Conservation (phyloP, 306 rosid genomes). For the Vicia sativa region DNA sequence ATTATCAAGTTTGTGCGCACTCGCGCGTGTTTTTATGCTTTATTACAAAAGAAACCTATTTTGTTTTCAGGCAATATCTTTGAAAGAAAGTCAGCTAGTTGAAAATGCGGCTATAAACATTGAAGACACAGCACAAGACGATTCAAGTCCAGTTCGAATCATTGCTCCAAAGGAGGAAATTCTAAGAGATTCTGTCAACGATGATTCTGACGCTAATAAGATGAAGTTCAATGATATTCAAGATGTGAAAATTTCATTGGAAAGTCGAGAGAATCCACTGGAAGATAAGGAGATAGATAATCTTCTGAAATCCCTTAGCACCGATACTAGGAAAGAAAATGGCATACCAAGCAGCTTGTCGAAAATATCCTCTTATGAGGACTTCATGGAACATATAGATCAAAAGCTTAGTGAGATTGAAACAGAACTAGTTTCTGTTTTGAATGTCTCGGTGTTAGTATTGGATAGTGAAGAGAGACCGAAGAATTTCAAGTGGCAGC, state of each 20-base stretch:
- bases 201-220: conserved; percentile 33
- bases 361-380: conserved; percentile 59
- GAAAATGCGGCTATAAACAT: conserved; percentile 64
- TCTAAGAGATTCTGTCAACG: conserved; percentile 39
- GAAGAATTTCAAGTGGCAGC: conserved; percentile 66
- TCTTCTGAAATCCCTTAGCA: conserved; percentile 32
- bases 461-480: conserved; percentile 58
- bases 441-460: conserved; percentile 67
- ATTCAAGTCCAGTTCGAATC: conserved; percentile 69
- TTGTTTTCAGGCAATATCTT: conserved; percentile 75
- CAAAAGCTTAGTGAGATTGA: conserved; percentile 68
- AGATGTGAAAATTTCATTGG: conserved; percentile 43
- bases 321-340: conserved; percentile 42
- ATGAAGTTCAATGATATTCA: conserved; percentile 39
- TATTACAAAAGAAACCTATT: not conserved
- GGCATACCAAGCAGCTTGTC: conserved; percentile 43
- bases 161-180: conserved; percentile 56
- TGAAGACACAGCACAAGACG: conserved; percentile 54
- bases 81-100: conserved; percentile 82
- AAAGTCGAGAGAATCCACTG: conserved; percentile 40
- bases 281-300: conserved; percentile 47
- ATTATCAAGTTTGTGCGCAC: not conserved
- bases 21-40: not conserved
- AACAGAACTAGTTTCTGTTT: conserved; percentile 64
- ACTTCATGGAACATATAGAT: conserved; percentile 68